These are phyloP conservation scores for Claviceps maximensis DNA, from an alignment of 2,329 filamentous ascomycete genomes.

Conservation along the genomic window DNA sequence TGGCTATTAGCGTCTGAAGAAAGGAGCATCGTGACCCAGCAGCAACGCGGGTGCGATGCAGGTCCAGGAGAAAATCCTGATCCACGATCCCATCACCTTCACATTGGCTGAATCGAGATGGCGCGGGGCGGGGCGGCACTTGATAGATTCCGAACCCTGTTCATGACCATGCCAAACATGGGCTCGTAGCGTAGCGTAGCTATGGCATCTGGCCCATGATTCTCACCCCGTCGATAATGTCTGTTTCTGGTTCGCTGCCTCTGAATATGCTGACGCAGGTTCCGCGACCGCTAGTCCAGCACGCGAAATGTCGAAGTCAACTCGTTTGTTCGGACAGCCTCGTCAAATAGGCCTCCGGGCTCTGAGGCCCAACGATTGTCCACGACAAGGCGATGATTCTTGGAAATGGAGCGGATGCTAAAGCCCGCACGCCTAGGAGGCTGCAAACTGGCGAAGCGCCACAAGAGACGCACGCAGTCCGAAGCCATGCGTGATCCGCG, in stretches of 20 bases:
- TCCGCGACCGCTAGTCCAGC: background rate
- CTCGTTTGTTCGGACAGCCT: background rate
- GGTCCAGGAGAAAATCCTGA: too few relatives aligned
- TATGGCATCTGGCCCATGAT: background rate
- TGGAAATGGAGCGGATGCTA: background rate
- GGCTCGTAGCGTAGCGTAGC: too few relatives aligned
- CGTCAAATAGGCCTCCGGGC: too few relatives aligned
- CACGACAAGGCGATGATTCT: too few relatives aligned
- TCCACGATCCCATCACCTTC: background rate
- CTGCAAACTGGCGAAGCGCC: background rate
- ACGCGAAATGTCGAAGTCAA: background rate
- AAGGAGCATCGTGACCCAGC: background rate
- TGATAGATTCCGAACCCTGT: background rate
- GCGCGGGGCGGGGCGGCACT: too few relatives aligned
- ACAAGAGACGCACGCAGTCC: conserved; percentile 2
- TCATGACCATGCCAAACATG: background rate
- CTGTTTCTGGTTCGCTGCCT: background rate
- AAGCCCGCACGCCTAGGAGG: background rate
- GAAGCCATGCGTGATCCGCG: conserved; percentile 3
- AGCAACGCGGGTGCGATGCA: background rate
- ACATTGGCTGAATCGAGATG: background rate
- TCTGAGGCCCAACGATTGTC: too few relatives aligned
- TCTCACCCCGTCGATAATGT: background rate
- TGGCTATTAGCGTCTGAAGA: background rate
- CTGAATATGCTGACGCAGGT: background rate